Base-by-base conservation (phyloP, 2,329 filamentous ascomycete genomes). In the Botrytis pseudocinerea region DNA sequence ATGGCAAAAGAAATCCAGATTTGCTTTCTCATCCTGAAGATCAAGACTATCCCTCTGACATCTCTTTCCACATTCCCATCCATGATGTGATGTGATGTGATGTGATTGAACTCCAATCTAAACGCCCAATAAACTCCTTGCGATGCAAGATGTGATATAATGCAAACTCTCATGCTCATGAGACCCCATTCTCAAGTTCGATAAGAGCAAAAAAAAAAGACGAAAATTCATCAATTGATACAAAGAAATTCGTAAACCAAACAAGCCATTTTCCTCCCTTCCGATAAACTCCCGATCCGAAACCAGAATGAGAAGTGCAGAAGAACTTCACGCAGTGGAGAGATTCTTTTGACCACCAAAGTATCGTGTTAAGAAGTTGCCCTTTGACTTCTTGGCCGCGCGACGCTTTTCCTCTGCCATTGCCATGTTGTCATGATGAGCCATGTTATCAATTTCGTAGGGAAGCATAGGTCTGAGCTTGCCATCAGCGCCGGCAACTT, bases 321-420 rank as follows among this genome's bases (percentile, higher is more conserved):
- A 60, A 44, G 35, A n/a, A 40, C 28, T 22, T 72, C 32, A 72
- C 44, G 40, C 54, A 9, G 54, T 57, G 40, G 66, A 68, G 38
- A 69, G 51, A 48, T 60, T 69, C 54, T 66, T 66, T 60, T 72
- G 70, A 61, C 70, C 62, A 44, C 70, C 62, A n/a, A 80, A 73
- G 57, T 80, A 77, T n/a, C 79, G 59, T 10, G 76, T 77, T 68
- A 80, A 78, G 62, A 79, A 76, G 60, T 77, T 80, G 5, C 78
- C 76, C 44, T 75, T 69, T 25, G 76, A 66, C 71, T 79, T 80
- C 76, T 79, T 79, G 42, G 74, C 20, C 18, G 73, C 40, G 40
- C 70, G 70, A 72, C 62, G 70, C 69, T 79, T 75, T 51, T 76
- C 77, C 35, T 77, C 74, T 54, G 74, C 69, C 14, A 75, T 42